Base-by-base conservation (phyloP, 805 yeast species). In the Wickerhamomyces ciferrii region DNA sequence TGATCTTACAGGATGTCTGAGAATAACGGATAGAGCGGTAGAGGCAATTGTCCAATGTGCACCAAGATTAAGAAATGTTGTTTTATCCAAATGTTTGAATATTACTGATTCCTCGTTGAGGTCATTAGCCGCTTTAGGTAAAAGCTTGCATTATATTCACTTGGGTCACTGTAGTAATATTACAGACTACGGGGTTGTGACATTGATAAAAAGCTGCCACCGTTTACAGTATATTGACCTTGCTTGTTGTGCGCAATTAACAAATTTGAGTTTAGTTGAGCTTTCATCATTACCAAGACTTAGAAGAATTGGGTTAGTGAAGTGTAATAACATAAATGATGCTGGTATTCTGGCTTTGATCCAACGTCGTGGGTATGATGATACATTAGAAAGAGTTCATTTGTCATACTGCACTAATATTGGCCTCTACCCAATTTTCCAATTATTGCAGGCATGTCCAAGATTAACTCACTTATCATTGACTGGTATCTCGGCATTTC, bases 101-200 rank as follows among this genome's bases (percentile, higher is more conserved):
- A 80, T 92, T 25, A 88, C 97, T 1, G 97, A 92, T 69, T 75
- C 82, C 1, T 81, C 95, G 3, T 68, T 92, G 38, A 71, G 81
- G 43, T 79, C 87, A 17, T 71, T 94, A 51, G 76, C 95, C 7
- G 74, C 73, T 27, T 71, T 94, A 48, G 96, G 92, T 4, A 78
- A 85, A 58, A 83, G 83, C 54, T 71, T 92, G 54, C 97, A 90
- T 59, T 89, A 90, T 56, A 75, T 94, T 43, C 98, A 94, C 68
- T 75, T 92, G 50, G 98, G 98, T 17, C 98, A 92, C 68, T 94
- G 99, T 69, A 77, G 82, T 41, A 80, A 85, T 59, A 86, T 92
- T 47, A 92, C 97, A 1, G 98, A 92, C 67, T 77, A 74, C 50
- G 97, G 97, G 19, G 94, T 94, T 17, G 76, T 79, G 25, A 73